Base-by-base conservation (phyloP, 2,329 filamentous ascomycete species). In the Penicillium sp. region DNA sequence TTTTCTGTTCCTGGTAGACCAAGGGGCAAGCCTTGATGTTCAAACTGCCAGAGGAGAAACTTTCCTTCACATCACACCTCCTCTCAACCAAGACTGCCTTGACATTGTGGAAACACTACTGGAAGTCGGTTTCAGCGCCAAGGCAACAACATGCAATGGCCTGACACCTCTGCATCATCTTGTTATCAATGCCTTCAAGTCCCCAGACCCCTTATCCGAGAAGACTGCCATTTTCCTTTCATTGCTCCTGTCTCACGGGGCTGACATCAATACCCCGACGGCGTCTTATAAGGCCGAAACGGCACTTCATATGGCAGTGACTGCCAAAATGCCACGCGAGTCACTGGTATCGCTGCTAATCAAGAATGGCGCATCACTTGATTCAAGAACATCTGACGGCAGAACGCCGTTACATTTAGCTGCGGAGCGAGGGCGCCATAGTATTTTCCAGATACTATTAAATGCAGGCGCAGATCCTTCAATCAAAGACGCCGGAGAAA, bases 41-140 rank as follows among this genome's bases (percentile, higher is more conserved):
- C 38, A 67, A 18, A 71, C 68, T 2, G 55, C 68, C 1, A 65
- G 62, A 10, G 67, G 62, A 1, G 68, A 72, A 40, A 64, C 60
- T 1, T 39, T 72, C 7, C 63, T 72, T 5, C 69, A 71, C 23
- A 61, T 72, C 9, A 69, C 67, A 0, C 66, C 67, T 0, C 65
- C 68, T 0, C 6, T 46, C 3, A 62, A 61, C 27, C 46, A 65
- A 9, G 59, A 63, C 18, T 66, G 58, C 15, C 53, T 72, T 8
- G 67, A 66, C 3, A 72, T 72, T 31, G 53, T 69, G 31, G 56
- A 46, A 35, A 32, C 55, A 2, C 32, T 56, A 16, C 34, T 71
- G 1, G 27, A 61, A 1, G 48, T 37, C 2, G 55, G 51, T 2
- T 54, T 65, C 1, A 50, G 62, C n/a, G 59, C 61, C 2, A 61